Evolutionary conservation across 345 rosid genomes (phyloP).

Genomic region (Syzygium aromaticum): DNA sequence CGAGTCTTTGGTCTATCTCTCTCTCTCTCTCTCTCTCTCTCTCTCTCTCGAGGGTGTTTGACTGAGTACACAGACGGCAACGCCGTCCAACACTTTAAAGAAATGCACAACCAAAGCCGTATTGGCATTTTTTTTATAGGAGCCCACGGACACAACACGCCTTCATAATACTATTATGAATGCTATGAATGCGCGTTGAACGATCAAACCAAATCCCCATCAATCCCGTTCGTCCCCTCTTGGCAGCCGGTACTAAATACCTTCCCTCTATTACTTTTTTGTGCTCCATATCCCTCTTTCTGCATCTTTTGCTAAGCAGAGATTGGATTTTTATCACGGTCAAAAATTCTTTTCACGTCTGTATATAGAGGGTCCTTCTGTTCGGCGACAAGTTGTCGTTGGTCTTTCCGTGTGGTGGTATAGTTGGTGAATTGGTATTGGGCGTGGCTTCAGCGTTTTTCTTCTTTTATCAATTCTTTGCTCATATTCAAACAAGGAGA

Average conservation of each 20-base stretch:
- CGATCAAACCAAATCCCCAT: constrained; percentile 1
- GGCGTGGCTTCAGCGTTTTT: constrained; percentile 10
- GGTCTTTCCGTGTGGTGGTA: neutral
- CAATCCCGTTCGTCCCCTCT: neutral
- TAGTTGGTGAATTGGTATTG: constrained; percentile 7
- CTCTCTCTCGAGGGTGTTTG: neutral
- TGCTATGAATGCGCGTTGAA: constrained; percentile 31
- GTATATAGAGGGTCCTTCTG: neutral
- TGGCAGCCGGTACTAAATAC: neutral
- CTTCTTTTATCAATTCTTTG: neutral
- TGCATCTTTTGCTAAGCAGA: neutral
- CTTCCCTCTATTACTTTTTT: neutral
- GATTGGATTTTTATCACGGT: neutral
- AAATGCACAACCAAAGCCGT: neutral
- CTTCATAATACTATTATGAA: neutral
- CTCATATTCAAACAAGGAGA: neutral
- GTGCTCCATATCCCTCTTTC: neutral
- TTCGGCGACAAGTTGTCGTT: neutral
- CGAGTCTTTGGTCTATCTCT: constrained; percentile 2
- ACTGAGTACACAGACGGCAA: constrained; percentile 2
- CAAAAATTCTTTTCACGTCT: neutral
- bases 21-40: too few species aligned
- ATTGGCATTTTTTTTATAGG: neutral
- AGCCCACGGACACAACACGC: neutral
- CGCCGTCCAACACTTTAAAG: neutral